Evolutionary conservation across 73 alveolate species (phyloP).

Genomic region (Paramecium pentaurelia): DNA sequence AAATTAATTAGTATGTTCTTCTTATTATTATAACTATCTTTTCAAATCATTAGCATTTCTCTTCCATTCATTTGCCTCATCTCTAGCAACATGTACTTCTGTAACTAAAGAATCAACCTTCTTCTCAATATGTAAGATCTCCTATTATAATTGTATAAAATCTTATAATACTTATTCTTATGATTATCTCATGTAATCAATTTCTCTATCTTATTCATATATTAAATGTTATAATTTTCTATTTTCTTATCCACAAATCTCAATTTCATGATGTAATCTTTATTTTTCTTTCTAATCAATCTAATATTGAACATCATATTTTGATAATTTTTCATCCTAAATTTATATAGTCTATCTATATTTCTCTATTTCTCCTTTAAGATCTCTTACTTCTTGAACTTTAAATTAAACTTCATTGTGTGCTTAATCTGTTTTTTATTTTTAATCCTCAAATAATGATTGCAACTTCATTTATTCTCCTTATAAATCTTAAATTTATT

Average conservation of each 20-base stretch:
- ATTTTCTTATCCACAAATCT: not conserved
- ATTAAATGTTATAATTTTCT: not conserved
- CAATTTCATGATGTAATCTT: not conserved
- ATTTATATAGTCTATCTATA: not conserved
- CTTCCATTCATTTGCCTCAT: constrained; percentile 6
- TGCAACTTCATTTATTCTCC: not conserved
- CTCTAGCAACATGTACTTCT: constrained; percentile 7
- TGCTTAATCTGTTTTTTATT: not conserved
- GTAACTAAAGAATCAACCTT: constrained; percentile 27
- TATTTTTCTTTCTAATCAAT: constrained; percentile 37
- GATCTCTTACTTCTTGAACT: not conserved
- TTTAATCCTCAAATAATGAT: not conserved
- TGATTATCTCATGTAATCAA: not conserved
- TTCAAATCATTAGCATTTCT: not conserved
- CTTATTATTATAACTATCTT: not conserved
- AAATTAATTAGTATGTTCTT: constrained; percentile 13
- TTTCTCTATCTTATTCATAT: constrained; percentile 30
- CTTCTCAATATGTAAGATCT: constrained; percentile 28
- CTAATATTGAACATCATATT: constrained; percentile 26
- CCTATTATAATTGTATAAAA: not conserved
- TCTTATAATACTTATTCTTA: not conserved
- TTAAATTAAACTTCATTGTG: not conserved
- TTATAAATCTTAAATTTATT: not conserved
- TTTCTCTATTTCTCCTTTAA: not conserved
- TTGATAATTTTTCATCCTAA: not conserved